Conservation (phyloP, 1,284 basidiomycete genomes). For the Ganoderma lucidum region DNA sequence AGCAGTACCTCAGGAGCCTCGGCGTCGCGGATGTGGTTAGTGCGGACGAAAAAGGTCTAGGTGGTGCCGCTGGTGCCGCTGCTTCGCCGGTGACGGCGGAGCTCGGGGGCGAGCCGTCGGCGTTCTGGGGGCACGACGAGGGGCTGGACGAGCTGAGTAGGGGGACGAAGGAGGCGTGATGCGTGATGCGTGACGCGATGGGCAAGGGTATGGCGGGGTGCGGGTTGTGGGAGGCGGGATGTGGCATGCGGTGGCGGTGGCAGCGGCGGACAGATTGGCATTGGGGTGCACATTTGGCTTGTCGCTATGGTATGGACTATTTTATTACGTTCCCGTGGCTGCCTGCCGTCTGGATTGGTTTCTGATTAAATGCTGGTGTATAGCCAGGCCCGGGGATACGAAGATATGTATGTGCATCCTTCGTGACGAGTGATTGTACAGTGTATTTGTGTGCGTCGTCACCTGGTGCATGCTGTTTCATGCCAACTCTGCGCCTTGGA, state of each 20-base stretch:
- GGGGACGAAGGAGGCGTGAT: slow-evolving; percentile 64
- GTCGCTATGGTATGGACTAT: neutral
- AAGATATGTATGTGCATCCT: neutral
- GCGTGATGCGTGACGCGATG: neutral
- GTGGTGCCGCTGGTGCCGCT: slow-evolving; percentile 23
- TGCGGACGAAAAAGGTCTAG: slow-evolving; percentile 29
- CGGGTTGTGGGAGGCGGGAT: neutral
- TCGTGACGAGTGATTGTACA: neutral
- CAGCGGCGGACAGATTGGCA: neutral
- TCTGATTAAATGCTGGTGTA: neutral
- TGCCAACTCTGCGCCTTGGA: neutral
- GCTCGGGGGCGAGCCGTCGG: slow-evolving; percentile 40
- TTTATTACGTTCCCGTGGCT: neutral
- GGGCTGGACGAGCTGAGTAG: slow-evolving; percentile 70
- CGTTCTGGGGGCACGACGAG: slow-evolving; percentile 74
- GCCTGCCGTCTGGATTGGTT: neutral
- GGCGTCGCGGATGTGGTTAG: slow-evolving; percentile 40
- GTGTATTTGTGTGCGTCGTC: neutral
- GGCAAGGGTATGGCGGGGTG: neutral
- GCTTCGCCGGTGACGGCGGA: slow-evolving; percentile 25
- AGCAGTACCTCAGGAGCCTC: slow-evolving; percentile 61
- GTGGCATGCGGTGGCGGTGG: neutral
- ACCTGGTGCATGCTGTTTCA: neutral
- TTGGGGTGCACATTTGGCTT: neutral
- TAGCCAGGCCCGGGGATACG: neutral